Evolutionary conservation across 2,329 filamentous ascomycete species (phyloP).

Genomic region (Calonectria montana): DNA sequence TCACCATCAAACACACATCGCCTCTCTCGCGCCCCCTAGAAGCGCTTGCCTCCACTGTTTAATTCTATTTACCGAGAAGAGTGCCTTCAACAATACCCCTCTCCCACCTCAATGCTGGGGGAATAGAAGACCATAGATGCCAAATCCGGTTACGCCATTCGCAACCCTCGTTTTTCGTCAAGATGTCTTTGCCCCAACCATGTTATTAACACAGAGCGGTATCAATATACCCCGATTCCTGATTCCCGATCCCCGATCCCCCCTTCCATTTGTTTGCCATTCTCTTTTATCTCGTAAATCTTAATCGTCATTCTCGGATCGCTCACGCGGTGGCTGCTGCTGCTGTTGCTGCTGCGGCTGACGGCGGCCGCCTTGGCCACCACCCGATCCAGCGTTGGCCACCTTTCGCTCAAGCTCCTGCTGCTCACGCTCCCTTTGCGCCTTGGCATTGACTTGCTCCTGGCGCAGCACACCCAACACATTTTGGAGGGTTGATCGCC

Average conservation of each 20-base stretch:
- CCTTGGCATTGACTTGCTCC: conserved; percentile 83
- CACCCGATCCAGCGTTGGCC: conserved; percentile 54
- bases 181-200: conserved; percentile 42
- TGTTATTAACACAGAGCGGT: conserved; percentile 49
- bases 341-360: conserved; percentile 36
- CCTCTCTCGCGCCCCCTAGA: neutral
- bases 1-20: neutral
- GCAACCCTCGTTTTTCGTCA: conserved; percentile 47
- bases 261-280: conserved; percentile 13
- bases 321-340: conserved; percentile 51
- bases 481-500: conserved; percentile 83
- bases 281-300: conserved; percentile 32
- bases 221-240: conserved; percentile 38
- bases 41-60: conserved; percentile 22
- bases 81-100: conserved; percentile 14
- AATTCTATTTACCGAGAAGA: conserved; percentile 27
- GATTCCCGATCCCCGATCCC: conserved; percentile 30
- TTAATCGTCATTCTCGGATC: conserved; percentile 69
- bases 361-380: conserved; percentile 47
- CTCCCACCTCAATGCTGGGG: conserved; percentile 27
- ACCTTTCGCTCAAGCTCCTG: conserved; percentile 78
- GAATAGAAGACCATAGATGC: conserved; percentile 46
- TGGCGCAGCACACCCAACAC: conserved; percentile 82
- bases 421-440: conserved; percentile 81
- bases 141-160: conserved; percentile 52